These are phyloP conservation scores for Vitis hybrid DNA, from an alignment of 177 flowering plant species.

Conservation along the genomic window DNA sequence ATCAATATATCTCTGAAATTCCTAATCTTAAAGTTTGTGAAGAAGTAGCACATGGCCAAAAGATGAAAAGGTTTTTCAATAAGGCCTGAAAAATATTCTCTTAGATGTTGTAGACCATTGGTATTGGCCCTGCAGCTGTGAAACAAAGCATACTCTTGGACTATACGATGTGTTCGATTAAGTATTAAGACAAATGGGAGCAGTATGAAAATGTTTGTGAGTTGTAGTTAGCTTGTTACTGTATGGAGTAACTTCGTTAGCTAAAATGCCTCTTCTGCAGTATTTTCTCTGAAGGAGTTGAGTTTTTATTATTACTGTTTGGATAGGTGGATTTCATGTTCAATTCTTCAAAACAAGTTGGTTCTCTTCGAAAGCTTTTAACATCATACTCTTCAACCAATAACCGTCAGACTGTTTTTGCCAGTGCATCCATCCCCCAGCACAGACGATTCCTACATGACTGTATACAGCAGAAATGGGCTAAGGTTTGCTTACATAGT, in stretches of 20 bases:
- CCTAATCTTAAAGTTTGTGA: neutral
- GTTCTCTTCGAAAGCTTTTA: conserved; percentile 72
- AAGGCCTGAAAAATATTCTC: neutral
- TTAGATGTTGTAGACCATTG: neutral
- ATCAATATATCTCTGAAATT: neutral
- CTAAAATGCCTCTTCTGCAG: neutral
- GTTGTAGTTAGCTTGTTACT: neutral
- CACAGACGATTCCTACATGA: conserved; percentile 75
- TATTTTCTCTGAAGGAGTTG: conserved; percentile 1
- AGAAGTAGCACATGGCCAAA: neutral
- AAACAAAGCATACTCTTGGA: too few relatives aligned
- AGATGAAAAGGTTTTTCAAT: neutral
- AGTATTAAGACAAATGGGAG: neutral
- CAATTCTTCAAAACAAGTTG: conserved; percentile 73
- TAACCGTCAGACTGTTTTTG: conserved; percentile 84
- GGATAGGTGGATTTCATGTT: conserved; percentile 91
- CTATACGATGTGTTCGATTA: too few relatives aligned
- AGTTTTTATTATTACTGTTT: conserved; percentile 1
- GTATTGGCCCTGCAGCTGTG: too few relatives aligned
- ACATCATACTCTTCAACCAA: conserved; percentile 63
- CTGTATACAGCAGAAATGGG: conserved; percentile 97
- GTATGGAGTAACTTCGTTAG: too few relatives aligned
- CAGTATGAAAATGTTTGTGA: neutral
- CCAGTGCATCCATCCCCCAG: conserved; percentile 97
- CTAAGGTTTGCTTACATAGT: conserved; percentile 58